Conservation (phyloP, 2,329 filamentous ascomycete genomes). For the Fusarium concolor region DNA sequence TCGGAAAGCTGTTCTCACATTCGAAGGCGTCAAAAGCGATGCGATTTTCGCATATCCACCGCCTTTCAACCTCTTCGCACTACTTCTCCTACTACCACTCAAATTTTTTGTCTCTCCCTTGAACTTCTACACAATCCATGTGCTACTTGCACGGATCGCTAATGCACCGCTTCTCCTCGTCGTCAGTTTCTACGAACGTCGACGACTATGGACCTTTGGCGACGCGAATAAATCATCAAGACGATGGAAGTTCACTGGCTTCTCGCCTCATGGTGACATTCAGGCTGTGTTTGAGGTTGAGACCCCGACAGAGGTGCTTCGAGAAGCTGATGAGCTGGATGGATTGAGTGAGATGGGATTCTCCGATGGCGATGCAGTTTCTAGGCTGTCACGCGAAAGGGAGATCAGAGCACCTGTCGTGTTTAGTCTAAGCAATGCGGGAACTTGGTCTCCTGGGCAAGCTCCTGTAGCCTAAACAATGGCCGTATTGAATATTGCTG, state of each 20-base stretch:
- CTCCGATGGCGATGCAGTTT: constrained; percentile 13
- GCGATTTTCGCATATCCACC: constrained; percentile 75
- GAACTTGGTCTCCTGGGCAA: not conserved
- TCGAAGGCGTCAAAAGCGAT: constrained; percentile 78
- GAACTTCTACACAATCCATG: constrained; percentile 77
- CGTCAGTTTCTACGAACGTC: constrained; percentile 69
- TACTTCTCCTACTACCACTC: constrained; percentile 70
- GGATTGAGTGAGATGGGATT: constrained; percentile 25
- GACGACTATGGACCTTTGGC: not conserved
- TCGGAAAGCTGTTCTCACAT: constrained; percentile 74
- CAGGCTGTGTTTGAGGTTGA: constrained; percentile 70
- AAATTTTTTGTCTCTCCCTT: constrained; percentile 70
- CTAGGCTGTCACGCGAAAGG: constrained; percentile 12
- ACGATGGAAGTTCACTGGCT: constrained; percentile 57
- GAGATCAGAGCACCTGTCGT: constrained; percentile 5
- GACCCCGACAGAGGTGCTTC: constrained; percentile 53
- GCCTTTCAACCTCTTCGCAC: constrained; percentile 74
- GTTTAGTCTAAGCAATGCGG: constrained; percentile 11
- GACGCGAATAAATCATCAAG: not conserved
- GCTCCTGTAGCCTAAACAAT: not conserved
- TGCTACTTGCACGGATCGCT: constrained; percentile 68
- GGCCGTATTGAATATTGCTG: too few species aligned
- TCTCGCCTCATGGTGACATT: constrained; percentile 67
- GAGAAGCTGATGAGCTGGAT: constrained; percentile 22
- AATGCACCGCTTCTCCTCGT: constrained; percentile 72